phyloP scores from a whole-genome alignment of 2,329 filamentous ascomycete genomes.

The Thelonectria blattea region DNA sequence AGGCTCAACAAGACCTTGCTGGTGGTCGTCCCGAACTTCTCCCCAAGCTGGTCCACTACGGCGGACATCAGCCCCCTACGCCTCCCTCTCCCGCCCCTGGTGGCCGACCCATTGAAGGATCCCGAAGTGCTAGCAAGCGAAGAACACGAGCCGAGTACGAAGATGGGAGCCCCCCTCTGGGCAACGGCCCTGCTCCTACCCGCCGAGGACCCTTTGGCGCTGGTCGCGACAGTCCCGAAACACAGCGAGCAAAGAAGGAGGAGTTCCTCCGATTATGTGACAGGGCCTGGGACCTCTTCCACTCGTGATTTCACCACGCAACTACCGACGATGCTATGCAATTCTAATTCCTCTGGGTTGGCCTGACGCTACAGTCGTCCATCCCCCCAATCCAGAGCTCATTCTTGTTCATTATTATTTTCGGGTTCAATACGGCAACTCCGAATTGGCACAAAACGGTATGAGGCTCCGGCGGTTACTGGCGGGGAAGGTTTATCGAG shows the following conservation, averaged over 20 bases:
- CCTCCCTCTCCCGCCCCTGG: conserved; percentile 79
- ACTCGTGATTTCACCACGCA: conserved; percentile 66
- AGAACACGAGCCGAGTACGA: conserved; percentile 91
- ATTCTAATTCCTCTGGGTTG: conserved; percentile 18
- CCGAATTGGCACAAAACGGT: conserved; percentile 32
- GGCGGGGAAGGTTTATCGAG: conserved; percentile 23
- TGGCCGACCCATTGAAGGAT: conserved; percentile 53
- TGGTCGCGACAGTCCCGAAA: conserved; percentile 82
- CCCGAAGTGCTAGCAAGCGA: conserved; percentile 70
- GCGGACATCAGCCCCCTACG: conserved; percentile 89
- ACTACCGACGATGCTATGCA: conserved; percentile 31
- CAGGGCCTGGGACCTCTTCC: conserved; percentile 95
- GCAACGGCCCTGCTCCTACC: conserved; percentile 69
- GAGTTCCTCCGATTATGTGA: conserved; percentile 88
- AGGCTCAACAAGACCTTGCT: conserved; percentile 87
- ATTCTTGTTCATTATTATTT: conserved; percentile 35
- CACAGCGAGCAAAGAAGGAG: conserved; percentile 84
- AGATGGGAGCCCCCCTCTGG: conserved; percentile 86
- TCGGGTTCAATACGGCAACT: conserved; percentile 30
- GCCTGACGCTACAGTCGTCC: conserved; percentile 10
- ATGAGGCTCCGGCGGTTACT: conserved; percentile 25
- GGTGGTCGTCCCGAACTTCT: conserved; percentile 92
- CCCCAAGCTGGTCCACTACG: conserved; percentile 94
- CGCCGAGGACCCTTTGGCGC: conserved; percentile 78
- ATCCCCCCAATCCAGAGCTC: conserved; percentile 22